Evolutionary conservation across 306 rosid genomes (phyloP), one percentile per base, ranked within the genome.

Genomic region (Herpetospermum pedunculosum): DNA sequence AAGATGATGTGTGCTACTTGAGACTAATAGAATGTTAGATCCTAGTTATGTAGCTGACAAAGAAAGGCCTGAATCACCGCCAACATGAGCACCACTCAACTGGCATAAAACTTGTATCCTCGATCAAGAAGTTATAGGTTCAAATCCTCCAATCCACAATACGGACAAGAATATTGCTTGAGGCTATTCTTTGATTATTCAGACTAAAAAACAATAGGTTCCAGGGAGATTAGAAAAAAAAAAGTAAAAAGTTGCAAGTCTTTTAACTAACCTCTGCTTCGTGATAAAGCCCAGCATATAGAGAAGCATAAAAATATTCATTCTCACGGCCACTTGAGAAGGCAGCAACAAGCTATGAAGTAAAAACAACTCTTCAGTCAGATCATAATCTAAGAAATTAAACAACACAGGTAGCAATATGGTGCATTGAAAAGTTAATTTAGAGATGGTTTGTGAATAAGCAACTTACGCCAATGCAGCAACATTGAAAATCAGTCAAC

Each of bases 251-350:
- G 54, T 15, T 70, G 47, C 30, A 58, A 25, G 78, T 76, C 55
- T 67, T 40, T 77, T 48, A 76, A 64, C 59, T 41, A 80, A 93
- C 98, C 98, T 91, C 87, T 78, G 94, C 84, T 87, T 93, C 96
- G 47, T 83, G 81, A 77, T 82, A 89, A 50, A 93, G 97, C 34
- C 97, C 97, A 21, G 97, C 94, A 72, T 93, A 91, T 23, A 93
- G 77, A 65, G 91, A 85, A 73, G 97, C 88, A 64, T 91, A 91
- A 81, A 93, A 91, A 54, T 79, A 85, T 1, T 91, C 97, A 46
- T 65, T 77, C 52, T 79, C 92, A 72, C 76, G 81, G 79, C 96
- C 80, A 74, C 77, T 80, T 18, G 90, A 83, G 85, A 93, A 93
- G 57, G 83, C 88, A 79, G 87, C 97, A 70, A 82, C 94, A 84